Percentiles rank a stretch among this genome's conserved stretches.
Conservation (phyloP, 2,329 filamentous ascomycete species). For the Zymoseptoria pseudotritici region DNA sequence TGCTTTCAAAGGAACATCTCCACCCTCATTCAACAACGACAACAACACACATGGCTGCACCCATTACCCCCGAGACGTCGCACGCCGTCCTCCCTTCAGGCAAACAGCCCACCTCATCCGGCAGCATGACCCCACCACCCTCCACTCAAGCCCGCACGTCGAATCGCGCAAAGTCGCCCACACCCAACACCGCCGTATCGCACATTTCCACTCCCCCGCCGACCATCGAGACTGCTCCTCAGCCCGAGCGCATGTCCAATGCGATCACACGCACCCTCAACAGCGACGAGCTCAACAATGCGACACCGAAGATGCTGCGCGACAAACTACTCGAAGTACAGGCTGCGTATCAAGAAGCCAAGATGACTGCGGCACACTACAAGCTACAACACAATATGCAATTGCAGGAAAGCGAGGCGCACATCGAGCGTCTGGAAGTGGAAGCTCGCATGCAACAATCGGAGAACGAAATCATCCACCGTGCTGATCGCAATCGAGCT, state of each 20-base stretch:
- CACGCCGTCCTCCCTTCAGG: conserved; percentile 27
- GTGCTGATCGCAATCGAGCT: conserved; percentile 59
- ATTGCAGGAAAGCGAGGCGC: conserved; percentile 74
- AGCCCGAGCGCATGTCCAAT: conserved; percentile 5
- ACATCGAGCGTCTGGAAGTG: conserved; percentile 77
- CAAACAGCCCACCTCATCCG: conserved; percentile 27
- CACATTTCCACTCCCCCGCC: conserved; percentile 45
- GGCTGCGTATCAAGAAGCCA: conserved; percentile 53
- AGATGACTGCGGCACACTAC: conserved; percentile 81
- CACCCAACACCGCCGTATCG: conserved; percentile 45
- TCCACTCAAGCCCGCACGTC: conserved; percentile 48
- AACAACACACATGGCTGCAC: conserved; percentile 5
- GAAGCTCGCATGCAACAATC: conserved; percentile 87
- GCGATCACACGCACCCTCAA: conserved; percentile 32
- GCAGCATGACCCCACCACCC: conserved; percentile 55
- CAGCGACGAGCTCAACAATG: conserved; percentile 45
- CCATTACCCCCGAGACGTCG: conserved; percentile 24
- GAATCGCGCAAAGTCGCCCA: conserved; percentile 33
- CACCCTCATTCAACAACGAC: neutral
- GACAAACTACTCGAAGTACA: conserved; percentile 47
- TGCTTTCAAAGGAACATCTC: neutral
- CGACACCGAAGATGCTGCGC: conserved; percentile 46
- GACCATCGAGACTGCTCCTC: conserved; percentile 24
- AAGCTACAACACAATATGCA: conserved; percentile 84
- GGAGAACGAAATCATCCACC: conserved; percentile 77